Base-by-base conservation (phyloP, 2,329 filamentous ascomycete species). In the Penicillium rolfsii region DNA sequence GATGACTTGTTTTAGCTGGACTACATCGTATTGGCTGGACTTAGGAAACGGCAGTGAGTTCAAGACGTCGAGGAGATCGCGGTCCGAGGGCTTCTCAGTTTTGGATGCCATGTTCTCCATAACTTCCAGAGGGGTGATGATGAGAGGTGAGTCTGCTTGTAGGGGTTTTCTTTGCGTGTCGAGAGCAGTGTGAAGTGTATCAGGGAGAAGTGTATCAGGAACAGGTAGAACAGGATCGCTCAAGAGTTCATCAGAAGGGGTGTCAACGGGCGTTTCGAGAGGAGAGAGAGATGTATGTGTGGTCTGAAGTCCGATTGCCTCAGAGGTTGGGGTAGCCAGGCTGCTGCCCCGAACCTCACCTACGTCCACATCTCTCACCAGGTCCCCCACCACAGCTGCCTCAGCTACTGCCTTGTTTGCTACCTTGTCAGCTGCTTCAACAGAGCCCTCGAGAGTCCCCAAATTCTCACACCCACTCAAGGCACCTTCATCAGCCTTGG, bases 1-100 rank as follows among this genome's bases (percentile, higher is more conserved):
- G 1, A 68, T 26, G 19, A 65, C 38, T 2, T 28, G 46, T 48
- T 63, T 66, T 8, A 67, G 63, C 28, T 61, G 56, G 9, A 11
- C 19, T 9, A 67, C 50, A 35, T 69, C 60, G 45, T 63, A 68
- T 28, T 46, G 59, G 14, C 41, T 49, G 6, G 67, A 70, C 12
- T 28, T 33, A 0, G 61, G 65, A 9, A 46, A 38, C 12, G 66
- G 63, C 28, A 70, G 50, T 3, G 59, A 55, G 9, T 60, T 52
- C 26, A 69, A 35, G 14, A 63, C 28, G 22, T 52, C 40, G 35
- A 65, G 5, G 28, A 55, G 62, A 49, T 66, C 57, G 28, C 52
- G 61, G 16, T 30, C 24, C 30, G 50, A 14, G 46, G 43, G 24
- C 14, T 57, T 55, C 19, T 58, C 49, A 4, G 11, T n/a, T 5